These are phyloP conservation scores for Choanephora cucurbitarum DNA, from an alignment of 371 early-diverging fungal species.

Conservation along the genomic window DNA sequence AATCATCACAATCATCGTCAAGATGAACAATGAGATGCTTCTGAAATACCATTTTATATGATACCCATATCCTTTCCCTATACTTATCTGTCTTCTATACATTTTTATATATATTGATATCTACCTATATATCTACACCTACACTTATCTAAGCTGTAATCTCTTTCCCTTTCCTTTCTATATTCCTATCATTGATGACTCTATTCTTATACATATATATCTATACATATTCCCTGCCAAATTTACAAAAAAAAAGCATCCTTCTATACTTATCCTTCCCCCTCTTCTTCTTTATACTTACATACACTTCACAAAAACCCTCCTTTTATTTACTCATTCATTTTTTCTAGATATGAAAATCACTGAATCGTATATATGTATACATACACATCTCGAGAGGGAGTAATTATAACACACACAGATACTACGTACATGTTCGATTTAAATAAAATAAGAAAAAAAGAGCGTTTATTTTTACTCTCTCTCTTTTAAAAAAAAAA, in stretches of 20 bases:
- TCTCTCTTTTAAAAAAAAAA: neutral
- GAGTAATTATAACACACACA: too few species aligned
- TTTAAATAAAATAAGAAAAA: too few species aligned
- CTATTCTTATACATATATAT: neutral
- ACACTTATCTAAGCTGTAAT: neutral
- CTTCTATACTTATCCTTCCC: neutral
- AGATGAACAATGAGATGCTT: neutral
- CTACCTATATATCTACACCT: neutral
- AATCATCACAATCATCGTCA: neutral
- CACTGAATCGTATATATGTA: neutral
- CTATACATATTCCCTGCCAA: neutral
- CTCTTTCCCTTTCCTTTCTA: neutral
- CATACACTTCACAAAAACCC: neutral
- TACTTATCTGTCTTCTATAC: neutral
- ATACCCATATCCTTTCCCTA: slow-evolving; percentile 13
- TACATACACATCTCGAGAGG: neutral
- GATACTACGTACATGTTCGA: too few species aligned
- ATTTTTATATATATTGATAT: neutral
- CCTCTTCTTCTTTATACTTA: neutral
- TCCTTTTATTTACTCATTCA: neutral
- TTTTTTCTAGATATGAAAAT: too few species aligned
- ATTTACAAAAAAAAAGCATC: neutral
- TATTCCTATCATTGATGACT: neutral
- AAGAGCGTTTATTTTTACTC: neutral
- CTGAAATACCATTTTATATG: neutral